These are phyloP conservation scores for Eucalyptus dawsonii DNA, from an alignment of 345 rosid species.

Conservation along the genomic window DNA sequence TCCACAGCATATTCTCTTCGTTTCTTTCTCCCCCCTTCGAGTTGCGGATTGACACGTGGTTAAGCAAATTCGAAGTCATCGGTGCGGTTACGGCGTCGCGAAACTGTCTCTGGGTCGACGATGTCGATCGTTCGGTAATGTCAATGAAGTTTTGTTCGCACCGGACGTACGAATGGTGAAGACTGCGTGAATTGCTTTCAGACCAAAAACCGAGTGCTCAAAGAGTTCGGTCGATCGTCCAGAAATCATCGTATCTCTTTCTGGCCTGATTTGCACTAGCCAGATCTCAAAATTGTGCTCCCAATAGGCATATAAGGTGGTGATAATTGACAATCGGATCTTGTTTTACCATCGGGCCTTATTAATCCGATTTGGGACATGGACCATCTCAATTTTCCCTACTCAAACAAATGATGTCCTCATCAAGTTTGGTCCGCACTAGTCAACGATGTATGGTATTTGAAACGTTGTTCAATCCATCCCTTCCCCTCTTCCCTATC, in stretches of 20 bases:
- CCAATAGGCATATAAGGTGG: not conserved
- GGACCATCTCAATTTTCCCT: not conserved
- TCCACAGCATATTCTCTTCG: not conserved
- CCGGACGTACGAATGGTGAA: too few relatives aligned
- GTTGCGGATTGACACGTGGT: not conserved
- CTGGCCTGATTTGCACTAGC: too few relatives aligned
- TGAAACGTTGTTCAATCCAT: rapidly evolving
- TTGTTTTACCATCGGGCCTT: not conserved
- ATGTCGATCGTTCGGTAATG: not conserved
- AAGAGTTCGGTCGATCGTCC: not conserved
- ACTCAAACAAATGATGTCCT: not conserved
- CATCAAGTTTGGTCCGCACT: not conserved
- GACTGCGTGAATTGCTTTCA: not conserved
- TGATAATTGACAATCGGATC: not conserved
- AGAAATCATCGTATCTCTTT: not conserved
- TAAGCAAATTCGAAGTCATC: not conserved
- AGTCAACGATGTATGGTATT: not conserved
- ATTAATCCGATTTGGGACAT: not conserved
- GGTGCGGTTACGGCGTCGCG: not conserved
- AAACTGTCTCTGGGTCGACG: not conserved
- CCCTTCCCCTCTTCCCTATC: not conserved
- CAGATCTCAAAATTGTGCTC: not conserved
- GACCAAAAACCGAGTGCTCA: not conserved
- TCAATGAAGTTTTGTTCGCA: not conserved
- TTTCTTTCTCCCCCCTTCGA: not conserved